phyloP scores from a whole-genome alignment of 768 basidiomycete genomes.

The Leccinum boreale region DNA sequence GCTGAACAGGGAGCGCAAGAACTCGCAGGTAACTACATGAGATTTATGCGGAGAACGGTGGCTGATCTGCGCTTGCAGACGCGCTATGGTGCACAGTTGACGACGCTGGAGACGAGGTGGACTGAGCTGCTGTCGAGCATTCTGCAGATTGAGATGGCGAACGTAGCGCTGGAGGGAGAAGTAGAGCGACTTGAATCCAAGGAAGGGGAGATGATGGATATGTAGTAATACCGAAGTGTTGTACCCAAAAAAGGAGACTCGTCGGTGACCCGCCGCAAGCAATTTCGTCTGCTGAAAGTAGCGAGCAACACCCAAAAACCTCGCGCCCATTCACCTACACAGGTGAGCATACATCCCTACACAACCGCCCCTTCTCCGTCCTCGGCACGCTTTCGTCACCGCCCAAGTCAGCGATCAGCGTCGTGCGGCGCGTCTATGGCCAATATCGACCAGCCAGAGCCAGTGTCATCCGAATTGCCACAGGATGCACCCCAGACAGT shows the following conservation, averaged over 20 bases:
- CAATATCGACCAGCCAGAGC: constrained; percentile 50
- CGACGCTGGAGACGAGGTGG: constrained; percentile 83
- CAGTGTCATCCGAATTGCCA: constrained; percentile 42
- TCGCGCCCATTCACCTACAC: neutral
- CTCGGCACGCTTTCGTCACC: constrained; percentile 12
- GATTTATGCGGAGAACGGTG: neutral
- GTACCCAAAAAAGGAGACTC: constrained; percentile 27
- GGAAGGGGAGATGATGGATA: constrained; percentile 58
- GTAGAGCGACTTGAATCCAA: constrained; percentile 56
- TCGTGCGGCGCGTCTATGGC: constrained; percentile 82
- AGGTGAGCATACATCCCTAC: constrained; percentile 6
- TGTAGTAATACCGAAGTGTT: constrained; percentile 1
- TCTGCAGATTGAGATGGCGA: constrained; percentile 94
- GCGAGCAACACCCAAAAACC: neutral
- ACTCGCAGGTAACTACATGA: constrained; percentile 57
- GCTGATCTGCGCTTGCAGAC: constrained; percentile 45
- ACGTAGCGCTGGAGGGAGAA: constrained; percentile 82
- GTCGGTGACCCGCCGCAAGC: constrained; percentile 12
- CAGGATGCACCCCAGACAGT: constrained; percentile 21
- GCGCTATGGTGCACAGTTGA: constrained; percentile 73
- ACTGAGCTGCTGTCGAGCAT: constrained; percentile 88
- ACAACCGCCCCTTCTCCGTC: neutral
- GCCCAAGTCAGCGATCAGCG: constrained; percentile 37
- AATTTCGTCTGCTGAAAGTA: constrained; percentile 13
- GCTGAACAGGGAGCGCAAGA: constrained; percentile 87